Percentiles rank a stretch among this genome's conserved stretches.
Conservation (phyloP, 2,329 filamentous ascomycete genomes). For the Ophiostoma australiae region DNA sequence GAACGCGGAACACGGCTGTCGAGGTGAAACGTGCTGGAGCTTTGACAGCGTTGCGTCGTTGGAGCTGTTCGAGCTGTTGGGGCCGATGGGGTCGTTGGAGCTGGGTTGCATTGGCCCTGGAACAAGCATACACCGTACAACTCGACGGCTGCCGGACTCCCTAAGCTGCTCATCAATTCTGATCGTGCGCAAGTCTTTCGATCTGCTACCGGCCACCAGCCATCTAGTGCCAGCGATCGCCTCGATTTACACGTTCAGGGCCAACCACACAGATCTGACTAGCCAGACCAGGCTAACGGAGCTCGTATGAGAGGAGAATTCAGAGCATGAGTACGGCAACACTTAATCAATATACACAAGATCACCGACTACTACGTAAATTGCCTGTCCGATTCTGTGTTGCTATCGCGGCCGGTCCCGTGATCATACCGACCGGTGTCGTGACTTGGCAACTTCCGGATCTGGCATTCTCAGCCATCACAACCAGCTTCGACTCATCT, state of each 20-base stretch:
- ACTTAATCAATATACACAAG: slow-evolving; percentile 33
- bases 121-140: neutral
- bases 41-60: slow-evolving; percentile 1
- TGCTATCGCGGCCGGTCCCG: neutral
- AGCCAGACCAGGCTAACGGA: neutral
- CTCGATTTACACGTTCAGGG: neutral
- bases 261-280: neutral
- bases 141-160: neutral
- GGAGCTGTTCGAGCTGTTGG: no score
- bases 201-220: neutral
- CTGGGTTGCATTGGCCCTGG: neutral
- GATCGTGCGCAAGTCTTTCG: neutral
- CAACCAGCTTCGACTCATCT: no score
- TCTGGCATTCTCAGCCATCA: neutral
- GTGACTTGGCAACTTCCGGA: neutral
- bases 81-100: neutral
- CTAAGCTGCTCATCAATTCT: neutral
- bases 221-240: slow-evolving; percentile 2
- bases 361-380: neutral
- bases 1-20: slow-evolving; percentile 1
- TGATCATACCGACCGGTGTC: neutral
- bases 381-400: neutral
- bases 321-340: neutral
- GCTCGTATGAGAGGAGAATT: neutral
- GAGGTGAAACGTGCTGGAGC: slow-evolving; percentile 9